phyloP scores from a whole-genome alignment of 164 flowering plant genomes.

The Piper longum region DNA sequence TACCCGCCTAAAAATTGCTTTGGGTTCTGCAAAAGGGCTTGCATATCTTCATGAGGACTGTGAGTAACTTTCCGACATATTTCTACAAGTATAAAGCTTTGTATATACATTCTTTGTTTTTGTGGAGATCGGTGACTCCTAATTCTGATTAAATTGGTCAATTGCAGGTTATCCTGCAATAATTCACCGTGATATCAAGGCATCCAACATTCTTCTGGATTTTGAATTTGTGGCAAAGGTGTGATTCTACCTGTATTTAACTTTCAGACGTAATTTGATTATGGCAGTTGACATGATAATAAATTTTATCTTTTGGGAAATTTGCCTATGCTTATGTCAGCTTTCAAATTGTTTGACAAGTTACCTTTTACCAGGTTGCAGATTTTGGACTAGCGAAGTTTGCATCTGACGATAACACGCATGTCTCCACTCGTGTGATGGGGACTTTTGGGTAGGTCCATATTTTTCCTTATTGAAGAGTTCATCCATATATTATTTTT shows the following conservation, averaged over 20 bases:
- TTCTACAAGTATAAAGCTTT: background rate
- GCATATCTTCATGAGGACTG: conserved; percentile 96
- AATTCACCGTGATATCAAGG: conserved; percentile 92
- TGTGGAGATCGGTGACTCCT: background rate
- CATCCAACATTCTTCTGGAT: conserved; percentile 79
- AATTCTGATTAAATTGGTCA: background rate
- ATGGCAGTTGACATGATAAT: too few species aligned
- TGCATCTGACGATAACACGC: conserved; percentile 72
- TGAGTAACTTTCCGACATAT: conserved; percentile 19
- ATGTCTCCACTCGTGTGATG: conserved; percentile 95
- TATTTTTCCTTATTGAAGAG: background rate
- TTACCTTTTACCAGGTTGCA: conserved; percentile 51
- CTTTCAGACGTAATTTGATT: too few species aligned
- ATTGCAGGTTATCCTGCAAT: conserved; percentile 87
- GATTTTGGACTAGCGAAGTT: conserved; percentile 97
- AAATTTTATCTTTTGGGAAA: too few species aligned
- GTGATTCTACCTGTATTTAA: background rate
- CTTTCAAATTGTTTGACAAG: background rate
- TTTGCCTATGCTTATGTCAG: too few species aligned
- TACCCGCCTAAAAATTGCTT: conserved; percentile 66
- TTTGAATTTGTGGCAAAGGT: conserved; percentile 1
- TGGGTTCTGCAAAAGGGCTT: conserved; percentile 93
- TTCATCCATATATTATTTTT: too few species aligned
- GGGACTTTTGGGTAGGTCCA: conserved; percentile 80
- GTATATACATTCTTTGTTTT: background rate